Evolutionary conservation across 1,139 yeast genomes (phyloP), one percentile per base, ranked within the genome.

Genomic region (Debaryomycetaceae sp.): DNA sequence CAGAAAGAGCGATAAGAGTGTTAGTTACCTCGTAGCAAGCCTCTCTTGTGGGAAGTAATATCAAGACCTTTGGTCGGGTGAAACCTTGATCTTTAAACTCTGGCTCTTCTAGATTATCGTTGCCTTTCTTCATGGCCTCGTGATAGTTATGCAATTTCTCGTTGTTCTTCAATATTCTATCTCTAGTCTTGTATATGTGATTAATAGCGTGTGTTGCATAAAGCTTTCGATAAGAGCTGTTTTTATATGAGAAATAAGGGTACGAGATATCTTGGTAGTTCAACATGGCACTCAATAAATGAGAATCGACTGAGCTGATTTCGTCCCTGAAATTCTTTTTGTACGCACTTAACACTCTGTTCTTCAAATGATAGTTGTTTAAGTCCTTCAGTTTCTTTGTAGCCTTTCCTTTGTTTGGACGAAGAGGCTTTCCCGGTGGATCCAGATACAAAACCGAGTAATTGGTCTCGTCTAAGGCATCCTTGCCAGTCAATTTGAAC

Each of bases 51-150:
- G 99, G 98, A 36, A 88, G 67, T 30, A 92, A 63, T 5, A 92
- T 79, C 41, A 92, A 67, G 2, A 85, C 91, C 55, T 89, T 91
- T 1, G 98, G 96, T 45, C 98, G 75, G 0, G 97, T 91, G 56
- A 89, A 94, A 13, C 98, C 98, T 61, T 92, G 98, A 59, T 92
- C 98, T 43, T 95, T 69, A 45, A 76, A 72, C 52, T 88, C 96
- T 5, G 63, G 63, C 42, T 74, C 81, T 9, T 65, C 68, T n/a
- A 64, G 57, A 2, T 51, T 58, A 0, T 59, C 59, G 30, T 56
- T 51, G 1, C 80, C 80, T 24, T 59, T 57, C 37, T 70, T 65
- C 29, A 67, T 55, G 47, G 66, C 69, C 51, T 71, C 83, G 41
- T 65, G 62, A 36, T 69, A 69, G 11, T 63, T 56, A 19, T 70